Base-by-base conservation (phyloP, 768 basidiomycete species). In the Daedalea quercina region DNA sequence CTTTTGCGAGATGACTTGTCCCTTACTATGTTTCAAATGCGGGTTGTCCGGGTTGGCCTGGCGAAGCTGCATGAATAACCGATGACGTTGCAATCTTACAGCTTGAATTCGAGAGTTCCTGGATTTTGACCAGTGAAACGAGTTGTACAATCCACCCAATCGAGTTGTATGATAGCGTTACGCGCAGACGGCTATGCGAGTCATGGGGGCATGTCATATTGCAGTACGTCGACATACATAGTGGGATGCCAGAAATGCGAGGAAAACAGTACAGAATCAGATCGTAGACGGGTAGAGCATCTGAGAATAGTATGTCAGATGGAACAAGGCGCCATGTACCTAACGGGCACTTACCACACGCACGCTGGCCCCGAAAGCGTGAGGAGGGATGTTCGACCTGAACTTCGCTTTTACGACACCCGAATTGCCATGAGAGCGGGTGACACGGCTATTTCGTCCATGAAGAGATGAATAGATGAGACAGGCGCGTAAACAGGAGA, bases 341-440 rank as follows among this genome's bases (percentile, higher is more conserved):
- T 11, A 11, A 6, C 28, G 47, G 22, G 44, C 51, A 82, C 89
- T 60, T 73, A 95, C 92, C 71, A 95, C 78, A 69, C 93, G 87
- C 69, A 93, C 87, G 65, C 81, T 80, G 52, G 93, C 94, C 73
- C 94, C 95, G 70, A 98, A 96, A 55, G 88, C 82, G 63, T 87
- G 87, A 57, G 95, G 91, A 60, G 95, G 94, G 61, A 98, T 85
- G 81, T 98, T 98, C 65, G 82, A 82, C 58, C 79, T 78, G 83
- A 97, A 97, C 80, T 96, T 96, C 74, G 90, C 85, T 75, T 94
- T 94, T 63, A 97, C 94, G 63, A 94, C 91, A 67, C 95, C 95
- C 60, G 85, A 89, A 72, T 83, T 87, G 61, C 96, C 94, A 72
- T 97, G 94, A 61, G 93, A 81, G 66, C 94, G 87, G 56, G 93